Conservation (phyloP, 2,329 filamentous ascomycete genomes). For the Taxawa tesnikishii region DNA sequence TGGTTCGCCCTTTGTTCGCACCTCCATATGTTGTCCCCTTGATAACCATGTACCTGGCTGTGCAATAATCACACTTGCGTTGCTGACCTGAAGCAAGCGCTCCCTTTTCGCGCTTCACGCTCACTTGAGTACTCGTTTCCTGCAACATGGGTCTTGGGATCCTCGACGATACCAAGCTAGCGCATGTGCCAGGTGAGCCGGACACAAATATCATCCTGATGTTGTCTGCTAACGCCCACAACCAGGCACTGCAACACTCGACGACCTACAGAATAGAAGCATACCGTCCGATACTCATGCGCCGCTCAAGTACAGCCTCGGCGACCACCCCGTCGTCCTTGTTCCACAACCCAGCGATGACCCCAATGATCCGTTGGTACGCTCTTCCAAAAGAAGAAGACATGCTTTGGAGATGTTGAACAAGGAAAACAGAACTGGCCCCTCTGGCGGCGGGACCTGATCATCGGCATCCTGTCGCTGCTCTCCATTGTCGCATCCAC, state of each 20-base stretch:
- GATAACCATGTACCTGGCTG: no score
- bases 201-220: no score
- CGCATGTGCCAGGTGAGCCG: conserved; percentile 68
- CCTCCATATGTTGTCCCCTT: no score
- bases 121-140: no score
- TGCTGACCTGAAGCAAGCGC: no score
- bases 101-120: no score
- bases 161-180: conserved; percentile 52
- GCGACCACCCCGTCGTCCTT: conserved; percentile 41
- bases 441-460: conserved; percentile 70
- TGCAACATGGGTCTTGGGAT: conserved; percentile 56
- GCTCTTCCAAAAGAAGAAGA: conserved; percentile 15
- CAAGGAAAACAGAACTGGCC: conserved; percentile 57
- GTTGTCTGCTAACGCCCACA: no score
- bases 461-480: conserved; percentile 66
- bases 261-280: conserved; percentile 19
- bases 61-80: no score
- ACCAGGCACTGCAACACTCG: conserved; percentile 29
- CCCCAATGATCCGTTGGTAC: conserved; percentile 72
- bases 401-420: conserved; percentile 4
- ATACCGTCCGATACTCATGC: conserved; percentile 9
- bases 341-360: conserved; percentile 86
- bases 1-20: no score
- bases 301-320: conserved; percentile 15
- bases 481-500: conserved; percentile 74